Base-by-base conservation (phyloP, 257 asterid genomes). In the Orobanche coerulescens region DNA sequence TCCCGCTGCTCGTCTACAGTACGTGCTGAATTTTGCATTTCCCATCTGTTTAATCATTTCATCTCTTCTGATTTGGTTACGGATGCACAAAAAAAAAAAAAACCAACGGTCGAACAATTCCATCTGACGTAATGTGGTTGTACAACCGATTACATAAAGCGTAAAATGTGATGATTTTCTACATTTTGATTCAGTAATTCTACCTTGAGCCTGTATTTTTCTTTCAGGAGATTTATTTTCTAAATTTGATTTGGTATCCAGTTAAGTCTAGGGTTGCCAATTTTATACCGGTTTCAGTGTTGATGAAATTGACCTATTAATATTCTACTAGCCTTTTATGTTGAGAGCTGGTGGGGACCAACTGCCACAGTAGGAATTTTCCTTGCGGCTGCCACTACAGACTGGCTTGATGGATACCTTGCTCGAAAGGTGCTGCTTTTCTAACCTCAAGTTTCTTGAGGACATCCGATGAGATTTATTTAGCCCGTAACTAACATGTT, bases 331-430 rank as follows among this genome's bases (percentile, higher is more conserved):
- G 97, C 97, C 58, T 93, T 89, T 83, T 93, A 89, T 75, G 78
- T 70, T 51, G 88, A 85, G 75, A 79, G 84, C 68, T 77, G 94
- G 92, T 93, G 99, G 97, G 99, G 96, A 34, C 87, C 99, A 0
- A 62, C 79, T 64, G 87, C 78, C 30, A 83, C 99, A 22, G 81
- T 95, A n/a, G 85, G 84, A 47, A 86, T 93, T 62, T 93, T 93
- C 64, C 51, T 90, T 55, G 85, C 82, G 18, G 97, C 99, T 11
- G 92, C 99, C 31, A 57, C 87, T 48, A 93, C 99, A 2, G 99
- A 93, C 82, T 93, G 99, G 99, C 96, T 89, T 64, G 97, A 93
- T 68, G 97, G 97, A 14, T 89, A 89, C 74, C 95, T 93, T 71
- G 95, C 99, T 47, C 79, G 97, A 58, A 89, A 81, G 97, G 99